These are phyloP conservation scores for Lactifluus volemus DNA, from an alignment of 768 basidiomycete genomes.

Conservation along the genomic window DNA sequence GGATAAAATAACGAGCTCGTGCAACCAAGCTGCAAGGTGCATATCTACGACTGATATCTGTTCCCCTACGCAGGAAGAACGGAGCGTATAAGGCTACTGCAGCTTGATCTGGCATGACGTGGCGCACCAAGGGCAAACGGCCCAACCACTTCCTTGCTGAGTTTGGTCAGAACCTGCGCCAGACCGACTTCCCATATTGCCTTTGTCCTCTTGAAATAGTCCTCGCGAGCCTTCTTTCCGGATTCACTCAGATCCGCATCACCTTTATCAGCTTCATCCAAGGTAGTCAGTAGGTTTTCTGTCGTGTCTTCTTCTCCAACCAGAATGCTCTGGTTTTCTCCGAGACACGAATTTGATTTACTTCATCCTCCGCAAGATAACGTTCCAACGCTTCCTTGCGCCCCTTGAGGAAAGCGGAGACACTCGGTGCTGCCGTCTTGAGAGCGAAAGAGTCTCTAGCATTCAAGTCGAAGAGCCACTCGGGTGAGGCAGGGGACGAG, in stretches of 20 bases:
- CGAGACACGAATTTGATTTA: conserved; percentile 41
- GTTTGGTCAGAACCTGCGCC: conserved; percentile 35
- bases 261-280: conserved; percentile 36
- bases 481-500: conserved; percentile 53
- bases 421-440: conserved; percentile 34
- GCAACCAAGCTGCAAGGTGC: conserved; percentile 71
- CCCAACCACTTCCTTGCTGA: conserved; percentile 53
- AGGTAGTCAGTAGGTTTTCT: conserved; percentile 37
- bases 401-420: conserved; percentile 36
- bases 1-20: conserved; percentile 46
- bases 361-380: conserved; percentile 45
- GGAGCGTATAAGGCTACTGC: background rate
- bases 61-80: conserved; percentile 46
- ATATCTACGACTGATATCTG: conserved; percentile 77
- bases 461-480: conserved; percentile 47
- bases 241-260: conserved; percentile 32
- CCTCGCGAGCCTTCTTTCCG: conserved; percentile 33
- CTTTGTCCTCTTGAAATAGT: conserved; percentile 43
- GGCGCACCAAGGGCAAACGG: conserved; percentile 56
- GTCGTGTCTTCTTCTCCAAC: conserved; percentile 41
- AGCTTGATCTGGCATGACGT: background rate
- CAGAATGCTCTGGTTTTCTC: conserved; percentile 58
- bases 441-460: conserved; percentile 51
- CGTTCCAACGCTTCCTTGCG: conserved; percentile 41
- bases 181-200: conserved; percentile 46